Conservation (phyloP, 1,284 basidiomycete genomes). For the Vanrija sp. region DNA sequence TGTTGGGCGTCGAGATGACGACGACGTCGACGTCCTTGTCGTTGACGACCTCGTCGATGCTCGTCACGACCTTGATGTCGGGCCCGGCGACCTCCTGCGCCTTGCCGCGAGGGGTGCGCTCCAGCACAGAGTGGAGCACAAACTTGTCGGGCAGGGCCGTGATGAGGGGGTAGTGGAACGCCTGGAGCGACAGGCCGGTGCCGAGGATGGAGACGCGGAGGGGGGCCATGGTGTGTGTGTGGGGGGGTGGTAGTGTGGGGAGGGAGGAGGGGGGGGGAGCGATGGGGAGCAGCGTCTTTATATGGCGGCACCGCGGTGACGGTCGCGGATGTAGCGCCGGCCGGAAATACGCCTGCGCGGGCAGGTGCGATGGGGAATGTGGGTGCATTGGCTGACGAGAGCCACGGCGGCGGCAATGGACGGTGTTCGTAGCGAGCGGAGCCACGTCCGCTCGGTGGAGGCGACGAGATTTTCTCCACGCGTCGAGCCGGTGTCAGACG, state of each 20-base stretch:
- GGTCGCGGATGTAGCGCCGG: too few species aligned
- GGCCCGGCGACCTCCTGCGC: slow-evolving; percentile 32
- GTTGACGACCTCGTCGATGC: slow-evolving; percentile 42
- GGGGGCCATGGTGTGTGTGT: slow-evolving; percentile 39
- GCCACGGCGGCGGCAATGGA: too few species aligned
- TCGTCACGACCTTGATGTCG: slow-evolving; percentile 43
- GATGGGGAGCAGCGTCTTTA: not conserved
- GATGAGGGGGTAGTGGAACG: slow-evolving; percentile 75
- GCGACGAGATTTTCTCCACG: too few species aligned
- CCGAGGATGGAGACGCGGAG: slow-evolving; percentile 70
- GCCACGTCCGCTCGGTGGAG: too few species aligned
- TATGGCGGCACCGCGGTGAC: too few species aligned
- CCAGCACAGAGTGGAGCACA: slow-evolving; percentile 62
- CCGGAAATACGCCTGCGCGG: too few species aligned
- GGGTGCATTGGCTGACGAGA: too few species aligned
- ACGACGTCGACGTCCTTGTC: slow-evolving; percentile 51
- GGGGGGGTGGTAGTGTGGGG: not conserved
- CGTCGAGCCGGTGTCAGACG: too few species aligned
- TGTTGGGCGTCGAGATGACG: slow-evolving; percentile 71
- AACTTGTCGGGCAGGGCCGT: slow-evolving; percentile 69
- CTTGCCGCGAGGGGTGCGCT: slow-evolving; percentile 32
- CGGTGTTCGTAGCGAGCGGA: too few species aligned
- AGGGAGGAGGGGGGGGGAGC: not conserved
- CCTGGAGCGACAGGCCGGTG: slow-evolving; percentile 67
- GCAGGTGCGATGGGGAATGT: too few species aligned